Conservation (phyloP, 2,329 filamentous ascomycete genomes). For the Phialemonium atrogriseum region DNA sequence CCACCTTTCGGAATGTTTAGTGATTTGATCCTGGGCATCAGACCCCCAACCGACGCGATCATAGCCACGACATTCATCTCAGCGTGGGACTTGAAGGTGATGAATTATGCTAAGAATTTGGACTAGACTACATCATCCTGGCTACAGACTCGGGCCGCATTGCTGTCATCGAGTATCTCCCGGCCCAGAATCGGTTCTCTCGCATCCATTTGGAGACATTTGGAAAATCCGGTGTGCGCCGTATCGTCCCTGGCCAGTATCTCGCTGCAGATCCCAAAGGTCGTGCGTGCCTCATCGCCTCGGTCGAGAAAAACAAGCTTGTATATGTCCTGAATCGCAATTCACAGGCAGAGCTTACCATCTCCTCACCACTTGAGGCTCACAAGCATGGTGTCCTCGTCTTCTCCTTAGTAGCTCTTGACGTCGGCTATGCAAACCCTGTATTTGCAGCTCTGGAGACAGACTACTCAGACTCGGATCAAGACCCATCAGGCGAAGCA, state of each 20-base stretch:
- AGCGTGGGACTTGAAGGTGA: constrained; percentile 12
- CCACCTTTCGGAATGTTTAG: constrained; percentile 52
- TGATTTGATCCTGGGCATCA: constrained; percentile 59
- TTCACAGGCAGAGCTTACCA: constrained; percentile 87
- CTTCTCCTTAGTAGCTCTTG: constrained; percentile 77
- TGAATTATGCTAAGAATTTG: constrained; percentile 17
- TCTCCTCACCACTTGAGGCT: constrained; percentile 93
- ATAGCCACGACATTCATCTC: background rate
- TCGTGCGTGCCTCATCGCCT: constrained; percentile 87
- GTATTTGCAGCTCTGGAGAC: constrained; percentile 93
- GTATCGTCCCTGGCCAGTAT: constrained; percentile 93
- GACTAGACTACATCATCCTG: constrained; percentile 86
- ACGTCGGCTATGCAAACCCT: constrained; percentile 95
- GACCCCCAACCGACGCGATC: constrained; percentile 14
- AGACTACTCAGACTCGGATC: constrained; percentile 85
- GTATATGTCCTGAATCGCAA: constrained; percentile 98
- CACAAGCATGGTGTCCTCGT: constrained; percentile 90
- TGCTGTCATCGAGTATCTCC: constrained; percentile 85
- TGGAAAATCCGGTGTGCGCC: constrained; percentile 89
- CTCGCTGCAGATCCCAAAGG: constrained; percentile 93
- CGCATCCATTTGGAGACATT: constrained; percentile 94
- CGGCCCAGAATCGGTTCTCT: constrained; percentile 77
- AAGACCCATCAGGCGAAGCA: constrained; percentile 80
- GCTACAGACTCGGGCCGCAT: constrained; percentile 94
- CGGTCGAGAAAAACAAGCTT: constrained; percentile 97